Evolutionary conservation across 768 basidiomycete species (phyloP), one percentile per base, ranked within the genome.

Genomic region (Asterophora parasitica): DNA sequence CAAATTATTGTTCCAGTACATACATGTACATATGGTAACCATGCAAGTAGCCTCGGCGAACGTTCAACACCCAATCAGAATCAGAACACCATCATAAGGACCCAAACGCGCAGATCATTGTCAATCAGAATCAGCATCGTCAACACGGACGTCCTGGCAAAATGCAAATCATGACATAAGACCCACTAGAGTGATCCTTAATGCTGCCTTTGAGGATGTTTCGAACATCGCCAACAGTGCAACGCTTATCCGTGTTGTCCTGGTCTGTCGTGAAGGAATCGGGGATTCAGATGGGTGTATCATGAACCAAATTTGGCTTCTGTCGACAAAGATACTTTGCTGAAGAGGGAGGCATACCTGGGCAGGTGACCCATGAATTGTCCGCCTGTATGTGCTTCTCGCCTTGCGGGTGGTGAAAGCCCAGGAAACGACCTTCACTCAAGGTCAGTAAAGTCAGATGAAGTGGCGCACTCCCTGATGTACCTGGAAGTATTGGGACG

Each of bases 381-480:
- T 55, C 53, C 7, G 55, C 57, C 42, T 64, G 53, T 11, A 75
- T 73, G 49, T 76, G 74, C 3, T 68, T 61, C 48, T 76, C 75
- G 7, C 73, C 72, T 0, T 60, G 49, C 2, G 73, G 59, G 39
- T 76, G 74, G 6, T 58, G 61, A 43, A 61, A 77, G 15, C 61
- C 72, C 45, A 74, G n/a, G 61, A 67, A 69, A 37, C 57, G 59
- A 8, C 57, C 61, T n/a, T 60, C 27, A 11, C n/a, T 27, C 17
- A n/a, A 13, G 41, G 20, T 31, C 15, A 40, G 26, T 4, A 23
- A 19, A 11, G 5, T 26, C 20, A 23, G 11, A 16, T 4, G 4
- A 41, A 13, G 10, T 12, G 35, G 19, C 23, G 8, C 27, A 9
- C 23, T 12, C 9, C 3, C 16, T 17, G 9, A 34, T 44, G n/a